Base-by-base conservation (phyloP, 768 basidiomycete genomes). In the Rhizopogon vinicolor region DNA sequence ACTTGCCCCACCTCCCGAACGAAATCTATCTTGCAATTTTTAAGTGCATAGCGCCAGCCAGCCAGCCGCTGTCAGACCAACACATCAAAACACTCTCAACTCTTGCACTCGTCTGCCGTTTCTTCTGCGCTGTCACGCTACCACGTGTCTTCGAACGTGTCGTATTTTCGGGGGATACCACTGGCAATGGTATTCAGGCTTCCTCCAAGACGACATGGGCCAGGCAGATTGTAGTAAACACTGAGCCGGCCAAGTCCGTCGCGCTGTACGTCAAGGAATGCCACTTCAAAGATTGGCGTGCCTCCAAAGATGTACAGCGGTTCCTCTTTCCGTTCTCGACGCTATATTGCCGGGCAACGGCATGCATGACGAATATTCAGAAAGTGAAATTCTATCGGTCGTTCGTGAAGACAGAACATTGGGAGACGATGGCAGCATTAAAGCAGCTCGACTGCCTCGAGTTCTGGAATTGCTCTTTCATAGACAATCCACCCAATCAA, bases 11-110 rank as follows among this genome's bases (percentile, higher is more conserved):
- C 5, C 68, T 81, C 52, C 78, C 78, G 2, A 72, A 70, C 56
- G 79, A 81, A 56, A 66, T 80, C 18, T 79, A 78, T 51, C 56
- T 73, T 3, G 61, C 69, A 50, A 76, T 80, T 18, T 70, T 78
- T 42, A 67, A 66, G n/a, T 62, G 64, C 35, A 41, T 78, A 6
- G 58, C 58, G 35, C 65, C 68, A 19, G 48, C 62, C 0, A 53
- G 61, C 16, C 48, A 60, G 0, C 53, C 31, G 54, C 58, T 41
- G 7, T 44, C 46, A 5, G 45, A 46, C 3, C 61, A 72, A n/a
- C 8, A 58, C 33, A 18, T 52, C 12, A 2, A 2, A 5, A 55
- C n/a, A 14, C 56, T 63, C 40, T 56, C 58, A 33, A 62, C 57
- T 14, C 68, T 81, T 22, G 73, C 75, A 5, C 64, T 64, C 31